These are phyloP conservation scores for Aegilops sharonensis DNA, from an alignment of 176 grass and related monocot species.

Conservation along the genomic window DNA sequence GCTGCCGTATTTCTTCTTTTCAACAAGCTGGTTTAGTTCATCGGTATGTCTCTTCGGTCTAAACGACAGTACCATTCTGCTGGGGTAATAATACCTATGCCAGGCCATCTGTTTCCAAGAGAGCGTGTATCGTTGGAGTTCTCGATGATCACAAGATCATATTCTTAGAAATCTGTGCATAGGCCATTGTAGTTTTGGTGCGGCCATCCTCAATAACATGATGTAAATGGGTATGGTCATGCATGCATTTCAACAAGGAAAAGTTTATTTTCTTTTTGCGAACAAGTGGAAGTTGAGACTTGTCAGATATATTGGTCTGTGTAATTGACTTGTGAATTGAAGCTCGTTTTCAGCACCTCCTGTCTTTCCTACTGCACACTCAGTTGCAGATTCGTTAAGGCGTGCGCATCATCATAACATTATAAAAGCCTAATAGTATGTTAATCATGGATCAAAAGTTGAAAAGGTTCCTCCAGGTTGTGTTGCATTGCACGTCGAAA, in stretches of 20 bases:
- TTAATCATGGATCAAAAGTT: background rate
- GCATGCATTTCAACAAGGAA: background rate
- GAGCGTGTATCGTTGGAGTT: constrained; percentile 18
- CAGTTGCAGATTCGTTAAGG: background rate
- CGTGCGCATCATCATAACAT: background rate
- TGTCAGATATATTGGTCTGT: background rate
- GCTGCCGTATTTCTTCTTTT: constrained; percentile 2
- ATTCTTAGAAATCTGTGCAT: constrained; percentile 13
- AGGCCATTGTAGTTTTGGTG: background rate
- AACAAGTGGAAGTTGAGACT: background rate
- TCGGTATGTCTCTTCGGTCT: background rate
- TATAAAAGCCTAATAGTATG: background rate
- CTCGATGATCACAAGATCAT: constrained; percentile 17
- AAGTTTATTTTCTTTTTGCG: background rate
- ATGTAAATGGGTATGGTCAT: constrained; percentile 22
- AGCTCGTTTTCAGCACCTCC: too few relatives aligned
- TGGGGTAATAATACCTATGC: constrained; percentile 2
- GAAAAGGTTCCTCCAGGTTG: constrained; percentile 6
- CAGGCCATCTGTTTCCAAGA: constrained; percentile 17
- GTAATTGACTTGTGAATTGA: background rate
- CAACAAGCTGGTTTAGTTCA: background rate
- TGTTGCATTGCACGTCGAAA: constrained; percentile 11
- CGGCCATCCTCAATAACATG: background rate
- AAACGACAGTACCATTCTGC: constrained; percentile 10
- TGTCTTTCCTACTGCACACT: background rate